A percentile compares a stretch with the other conserved stretches of the same genome.
Conservation (phyloP, 805 yeast genomes). For the Candida morakotiae region DNA sequence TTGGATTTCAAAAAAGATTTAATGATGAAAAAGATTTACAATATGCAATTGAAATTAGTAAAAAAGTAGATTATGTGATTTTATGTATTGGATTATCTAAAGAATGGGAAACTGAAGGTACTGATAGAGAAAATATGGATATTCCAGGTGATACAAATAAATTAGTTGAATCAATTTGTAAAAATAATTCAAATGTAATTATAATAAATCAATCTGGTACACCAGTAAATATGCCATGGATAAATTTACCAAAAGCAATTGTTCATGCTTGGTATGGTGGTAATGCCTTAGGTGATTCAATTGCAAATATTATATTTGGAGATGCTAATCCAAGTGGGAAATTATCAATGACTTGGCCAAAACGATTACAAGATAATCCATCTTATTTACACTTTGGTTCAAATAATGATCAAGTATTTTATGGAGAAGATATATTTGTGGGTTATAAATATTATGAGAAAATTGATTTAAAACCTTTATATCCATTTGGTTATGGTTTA, state of each 20-base stretch:
- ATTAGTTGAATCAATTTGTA: conserved; percentile 19
- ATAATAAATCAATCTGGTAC: conserved; percentile 33
- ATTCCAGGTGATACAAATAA: conserved; percentile 24
- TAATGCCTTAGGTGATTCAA: conserved; percentile 26
- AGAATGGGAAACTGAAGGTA: conserved; percentile 31
- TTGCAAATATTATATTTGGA: conserved; percentile 30
- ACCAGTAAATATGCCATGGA: conserved; percentile 31
- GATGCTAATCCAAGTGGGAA: conserved; percentile 29
- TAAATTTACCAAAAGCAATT: conserved; percentile 17
- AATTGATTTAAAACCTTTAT: conserved; percentile 19
- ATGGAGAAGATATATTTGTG: conserved; percentile 29
- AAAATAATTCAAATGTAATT: conserved; percentile 25
- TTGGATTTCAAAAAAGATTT: conserved; percentile 19
- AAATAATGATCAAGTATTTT: conserved; percentile 25
- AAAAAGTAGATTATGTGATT: conserved; percentile 24
- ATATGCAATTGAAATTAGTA: conserved; percentile 22
- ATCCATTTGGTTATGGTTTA: conserved; percentile 30
- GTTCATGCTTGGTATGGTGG: conserved; percentile 36
- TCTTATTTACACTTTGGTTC: conserved; percentile 25
- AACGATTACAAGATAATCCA: conserved; percentile 21
- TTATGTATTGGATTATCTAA: conserved; percentile 22
- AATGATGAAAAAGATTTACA: conserved; percentile 21
- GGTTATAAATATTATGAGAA: conserved; percentile 32
- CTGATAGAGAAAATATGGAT: conserved; percentile 24
- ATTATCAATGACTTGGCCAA: conserved; percentile 22